A percentile compares a stretch with the other conserved stretches of the same genome.
phyloP scores from a whole-genome alignment of 345 rosid species.

The Salix caprea region DNA sequence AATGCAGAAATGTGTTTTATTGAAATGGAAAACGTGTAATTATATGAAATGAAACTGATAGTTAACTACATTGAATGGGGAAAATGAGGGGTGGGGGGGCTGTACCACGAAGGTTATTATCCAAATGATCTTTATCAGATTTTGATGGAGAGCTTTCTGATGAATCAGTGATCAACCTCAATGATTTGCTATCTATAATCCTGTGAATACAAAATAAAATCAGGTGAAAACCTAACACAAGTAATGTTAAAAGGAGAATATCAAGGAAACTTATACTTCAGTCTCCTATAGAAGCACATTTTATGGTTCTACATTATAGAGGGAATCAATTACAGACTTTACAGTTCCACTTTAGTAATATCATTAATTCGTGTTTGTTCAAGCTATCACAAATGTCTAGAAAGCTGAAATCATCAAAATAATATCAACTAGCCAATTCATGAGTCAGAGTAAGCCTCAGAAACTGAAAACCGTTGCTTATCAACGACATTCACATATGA shows the following conservation, averaged over 20 bases:
- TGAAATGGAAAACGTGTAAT: neutral
- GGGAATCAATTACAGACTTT: neutral
- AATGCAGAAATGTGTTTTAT: neutral
- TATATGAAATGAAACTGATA: neutral
- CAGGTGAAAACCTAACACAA: constrained; percentile 10
- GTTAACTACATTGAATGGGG: neutral
- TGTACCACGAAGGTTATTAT: constrained; percentile 67
- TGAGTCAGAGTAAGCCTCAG: neutral
- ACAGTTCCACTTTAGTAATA: constrained; percentile 9
- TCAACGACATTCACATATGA: neutral
- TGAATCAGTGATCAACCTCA: constrained; percentile 73
- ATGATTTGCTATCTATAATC: constrained; percentile 79
- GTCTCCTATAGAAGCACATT: neutral
- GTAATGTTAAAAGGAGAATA: neutral
- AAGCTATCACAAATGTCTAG: neutral
- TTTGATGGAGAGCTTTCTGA: constrained; percentile 61
- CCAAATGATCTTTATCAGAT: constrained; percentile 47
- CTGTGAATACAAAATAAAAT: constrained; percentile 35
- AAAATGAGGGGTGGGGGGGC: constrained; percentile 3
- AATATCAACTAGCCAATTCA: neutral
- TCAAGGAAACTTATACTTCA: neutral
- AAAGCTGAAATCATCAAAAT: constrained; percentile 3
- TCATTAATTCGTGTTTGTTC: neutral
- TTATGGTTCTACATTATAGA: neutral
- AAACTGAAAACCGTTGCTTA: neutral